Evolutionary conservation across 345 rosid species (phyloP), one percentile per base, ranked within the genome.

Genomic region (Dovyalis caffra): DNA sequence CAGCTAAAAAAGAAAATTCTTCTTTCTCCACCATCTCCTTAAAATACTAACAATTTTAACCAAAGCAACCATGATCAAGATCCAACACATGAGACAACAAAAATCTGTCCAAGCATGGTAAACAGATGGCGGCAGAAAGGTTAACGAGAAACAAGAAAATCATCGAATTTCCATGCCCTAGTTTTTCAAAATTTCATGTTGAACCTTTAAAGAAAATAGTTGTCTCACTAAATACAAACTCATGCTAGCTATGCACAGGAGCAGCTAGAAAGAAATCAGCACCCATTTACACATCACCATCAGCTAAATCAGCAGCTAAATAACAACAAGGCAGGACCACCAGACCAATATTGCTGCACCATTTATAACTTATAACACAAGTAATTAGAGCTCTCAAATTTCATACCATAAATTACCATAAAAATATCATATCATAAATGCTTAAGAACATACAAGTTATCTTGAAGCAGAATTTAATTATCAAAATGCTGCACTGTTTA

Each of bases 281-380:
- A 51, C 28, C 28, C 80, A 56, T 76, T 9, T 58, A 34, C 63
- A 37, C 69, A 35, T 35, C 38, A 35, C 57, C 12, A 73, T 18
- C 57, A 45, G 21, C 71, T 35, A 7, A 73, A 49, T 10, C 68
- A 68, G 21, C 23, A 57, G 26, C 47, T 65, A 64, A 71, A 56
- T 53, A 65, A 66, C 66, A 64, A 64, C 35, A 20, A 11, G 56
- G 32, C 69, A 61, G 25, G 51, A 51, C n/a, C 38, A 58, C 28
- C 47, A 28, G 38, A 21, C 45, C 15, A 5, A 26, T 3, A 60
- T 34, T 8, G 47, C 60, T 33, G 26, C n/a, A 15, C 31, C 20
- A 35, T 28, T 8, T 1, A 9, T 64, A 43, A 25, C 21, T 8
- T 1, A 9, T 64, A 43, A 25, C 21, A 29, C 56, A 4, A 14